phyloP scores from a whole-genome alignment of 2,329 filamentous ascomycete species.

The Ascochyta clinopodiicola region DNA sequence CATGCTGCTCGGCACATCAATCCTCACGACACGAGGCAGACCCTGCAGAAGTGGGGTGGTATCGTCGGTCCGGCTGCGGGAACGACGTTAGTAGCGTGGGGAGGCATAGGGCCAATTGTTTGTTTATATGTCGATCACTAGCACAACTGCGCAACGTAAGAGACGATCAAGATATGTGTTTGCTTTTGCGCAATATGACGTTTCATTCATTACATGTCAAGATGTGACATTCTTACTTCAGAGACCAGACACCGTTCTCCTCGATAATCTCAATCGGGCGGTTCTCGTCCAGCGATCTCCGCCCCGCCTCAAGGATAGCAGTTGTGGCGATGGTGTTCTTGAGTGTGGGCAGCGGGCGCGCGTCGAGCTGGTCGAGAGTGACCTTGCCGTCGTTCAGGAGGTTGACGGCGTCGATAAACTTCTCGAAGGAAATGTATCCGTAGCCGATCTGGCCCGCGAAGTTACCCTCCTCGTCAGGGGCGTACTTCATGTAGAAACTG shows the following conservation, averaged over 20 bases:
- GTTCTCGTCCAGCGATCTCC: conserved; percentile 82
- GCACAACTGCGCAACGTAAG: too few relatives aligned
- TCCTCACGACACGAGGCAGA: background rate
- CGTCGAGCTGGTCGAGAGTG: conserved; percentile 78
- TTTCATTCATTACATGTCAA: conserved; percentile 9
- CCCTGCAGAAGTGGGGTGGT: conserved; percentile 11
- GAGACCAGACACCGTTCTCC: conserved; percentile 70
- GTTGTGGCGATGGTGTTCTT: conserved; percentile 90
- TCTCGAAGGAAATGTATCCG: conserved; percentile 93
- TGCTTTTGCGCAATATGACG: background rate
- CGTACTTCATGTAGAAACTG: conserved; percentile 90
- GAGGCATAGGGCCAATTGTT: conserved; percentile 1
- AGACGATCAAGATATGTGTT: background rate
- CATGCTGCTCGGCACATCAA: background rate
- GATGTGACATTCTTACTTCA: conserved; percentile 56
- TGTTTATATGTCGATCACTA: background rate
- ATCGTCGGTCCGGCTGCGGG: conserved; percentile 7
- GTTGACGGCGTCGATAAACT: conserved; percentile 88
- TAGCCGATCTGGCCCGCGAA: conserved; percentile 91
- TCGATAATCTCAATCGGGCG: conserved; percentile 77
- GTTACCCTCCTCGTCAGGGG: conserved; percentile 92
- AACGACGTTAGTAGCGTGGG: conserved; percentile 1
- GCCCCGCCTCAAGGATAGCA: conserved; percentile 86
- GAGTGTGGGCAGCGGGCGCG: conserved; percentile 81
- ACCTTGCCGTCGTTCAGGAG: conserved; percentile 76